Percentiles rank a stretch among this genome's conserved stretches.
Conservation (phyloP, 1,284 basidiomycete genomes). For the Cutaneotrichosporon arboriforme region DNA sequence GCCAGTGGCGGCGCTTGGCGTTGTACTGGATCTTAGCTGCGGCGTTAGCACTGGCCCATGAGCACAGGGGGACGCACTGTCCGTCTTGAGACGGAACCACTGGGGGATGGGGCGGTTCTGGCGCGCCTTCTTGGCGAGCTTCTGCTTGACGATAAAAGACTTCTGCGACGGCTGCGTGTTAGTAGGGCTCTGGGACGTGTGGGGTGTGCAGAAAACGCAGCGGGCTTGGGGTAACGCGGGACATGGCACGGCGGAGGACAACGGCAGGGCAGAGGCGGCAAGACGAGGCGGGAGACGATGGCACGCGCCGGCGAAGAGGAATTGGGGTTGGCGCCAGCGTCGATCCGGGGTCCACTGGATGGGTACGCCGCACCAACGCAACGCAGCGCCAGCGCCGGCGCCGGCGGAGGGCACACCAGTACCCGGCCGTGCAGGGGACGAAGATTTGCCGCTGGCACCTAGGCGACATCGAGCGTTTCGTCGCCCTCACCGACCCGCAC, state of each 20-base stretch:
- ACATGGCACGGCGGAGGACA: not conserved
- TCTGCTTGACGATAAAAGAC: constrained; percentile 59
- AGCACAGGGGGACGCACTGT: constrained; percentile 51
- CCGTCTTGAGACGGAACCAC: constrained; percentile 97
- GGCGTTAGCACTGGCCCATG: not conserved
- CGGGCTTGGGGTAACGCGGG: not conserved
- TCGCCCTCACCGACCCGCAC: no score
- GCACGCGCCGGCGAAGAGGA: no score
- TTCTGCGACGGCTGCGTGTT: constrained; percentile 10
- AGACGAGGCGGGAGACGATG: no score
- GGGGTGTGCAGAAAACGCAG: not conserved
- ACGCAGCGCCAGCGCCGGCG: no score
- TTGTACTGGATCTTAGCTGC: constrained; percentile 61
- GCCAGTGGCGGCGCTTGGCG: constrained; percentile 90
- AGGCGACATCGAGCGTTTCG: no score
- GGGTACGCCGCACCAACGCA: no score
- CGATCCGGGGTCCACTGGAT: no score
- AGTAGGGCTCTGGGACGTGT: not conserved
- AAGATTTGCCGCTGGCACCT: no score
- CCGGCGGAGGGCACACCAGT: no score
- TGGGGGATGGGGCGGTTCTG: constrained; percentile 98
- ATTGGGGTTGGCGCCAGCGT: no score
- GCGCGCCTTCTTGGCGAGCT: constrained; percentile 88
- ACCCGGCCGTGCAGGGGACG: no score
- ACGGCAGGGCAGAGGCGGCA: no score